Base-by-base conservation (phyloP, 352 stramenopile species). In the Globisporangium orthogonon region DNA sequence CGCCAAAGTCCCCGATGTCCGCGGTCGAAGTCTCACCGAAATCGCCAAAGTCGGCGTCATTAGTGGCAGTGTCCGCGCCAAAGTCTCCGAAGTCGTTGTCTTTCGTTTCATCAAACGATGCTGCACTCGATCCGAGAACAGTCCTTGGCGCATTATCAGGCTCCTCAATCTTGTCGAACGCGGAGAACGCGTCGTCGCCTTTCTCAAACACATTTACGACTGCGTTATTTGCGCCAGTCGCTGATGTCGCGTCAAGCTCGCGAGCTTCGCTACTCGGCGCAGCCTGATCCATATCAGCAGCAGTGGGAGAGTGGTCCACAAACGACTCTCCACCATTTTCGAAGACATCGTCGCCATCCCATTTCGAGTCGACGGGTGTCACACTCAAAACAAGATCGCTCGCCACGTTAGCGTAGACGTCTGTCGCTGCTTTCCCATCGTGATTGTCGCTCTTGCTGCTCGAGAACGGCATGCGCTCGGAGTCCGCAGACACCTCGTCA, bases 1-100 rank as follows among this genome's bases (percentile, higher is more conserved):
- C 43, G 4, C 43, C 57, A 33, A 63, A 59, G 5, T 17, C 51
- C 33, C 53, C 33, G 13, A 37, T 44, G 29, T 47, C 50, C n/a
- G 9, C 1, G 9, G 14, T n/a, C 7, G 14, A 15, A 4, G 13
- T 30, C 13, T 4, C 23, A 29, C 11, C 31, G 17, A 15, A 30
- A 9, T 28, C 30, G 1, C 30, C 7, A 13, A 49, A 6, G 18
- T 30, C 44, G 44, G 30, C 18, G 7, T 31, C n/a, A 6, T 49
- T 18, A 9, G 23, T 18, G 17, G 6, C 28, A 5, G 44, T 4
- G 11, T 17, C 11, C 10, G 10, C 13, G 13, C 37, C 37, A 17
- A 43, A 15, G 37, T 43, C 37, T 17, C 4, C 11, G 0, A 4
- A 43, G 37, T 17, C 37, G 11, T 6, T 13, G 11, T 4, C 6